Base-by-base conservation (phyloP, 495 filamentous ascomycete species). In the Arthonia radiata region DNA sequence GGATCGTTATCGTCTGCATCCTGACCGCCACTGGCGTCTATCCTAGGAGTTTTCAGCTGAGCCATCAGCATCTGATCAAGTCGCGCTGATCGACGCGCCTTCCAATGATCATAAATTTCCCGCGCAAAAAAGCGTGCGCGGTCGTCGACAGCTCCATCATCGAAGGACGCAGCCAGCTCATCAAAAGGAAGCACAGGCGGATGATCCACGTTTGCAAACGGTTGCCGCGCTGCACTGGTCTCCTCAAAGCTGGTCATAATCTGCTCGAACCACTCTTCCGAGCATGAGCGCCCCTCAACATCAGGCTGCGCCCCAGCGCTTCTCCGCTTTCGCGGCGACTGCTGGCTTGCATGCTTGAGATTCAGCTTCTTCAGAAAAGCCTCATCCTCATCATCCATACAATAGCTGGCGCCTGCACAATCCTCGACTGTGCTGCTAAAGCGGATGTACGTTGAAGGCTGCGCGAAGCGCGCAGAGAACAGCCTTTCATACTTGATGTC, bases 371-470 rank as follows among this genome's bases (percentile, higher is more conserved):
- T 75, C 30, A 97, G 66, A 44, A 75, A 92, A 14, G 54, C 63
- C 40, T 76, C 74, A 51, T 97, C 86, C 26, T 89, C 78, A 34
- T 71, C 67, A 10, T 66, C 77, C 77, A 93, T 81, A 49, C 83
- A 75, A 64, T 97, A 94, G 33, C 70, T 64, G 43, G 67, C 72
- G 34, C 76, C 71, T 37, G 69, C 66, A 38, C 71, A 83, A 45
- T 97, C 86, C 52, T 97, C 86, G 26, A 97, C 89, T 3, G 86
- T 97, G 31, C 83, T 80, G 31, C 83, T 92, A 55, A 90, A 97
- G 44, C 86, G 78, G 41, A 94, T 92, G 50, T 93, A 94, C 28
- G 80, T 81, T 34, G 72, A 66, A 17, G 89, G 79, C 41, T 86
- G 69, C 41, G 64, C 60, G 51, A 81, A 90, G 24, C 53, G 49